Percentiles rank a stretch among this genome's conserved stretches.
These are phyloP conservation scores for Trichophyton rubrum DNA, from an alignment of 2,329 filamentous ascomycete species.

Conservation along the genomic window DNA sequence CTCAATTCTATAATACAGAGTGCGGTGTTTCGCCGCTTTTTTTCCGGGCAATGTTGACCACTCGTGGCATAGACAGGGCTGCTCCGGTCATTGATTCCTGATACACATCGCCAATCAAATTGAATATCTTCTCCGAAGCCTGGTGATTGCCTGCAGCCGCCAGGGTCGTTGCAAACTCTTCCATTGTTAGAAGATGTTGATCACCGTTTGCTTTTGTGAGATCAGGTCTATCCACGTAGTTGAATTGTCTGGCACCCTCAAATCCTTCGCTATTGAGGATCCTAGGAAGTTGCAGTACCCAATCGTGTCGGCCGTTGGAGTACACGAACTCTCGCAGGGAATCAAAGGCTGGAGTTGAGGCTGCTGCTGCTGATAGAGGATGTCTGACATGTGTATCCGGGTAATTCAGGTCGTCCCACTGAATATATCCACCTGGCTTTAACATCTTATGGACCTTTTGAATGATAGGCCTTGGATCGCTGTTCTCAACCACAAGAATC, in stretches of 20 bases:
- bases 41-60: slow-evolving; percentile 1
- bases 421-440: slow-evolving; percentile 2
- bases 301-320: background rate
- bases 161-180: slow-evolving; percentile 3
- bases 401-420: slow-evolving; percentile 4
- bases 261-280: slow-evolving; percentile 1
- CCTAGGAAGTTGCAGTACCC: background rate
- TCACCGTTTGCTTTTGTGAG: slow-evolving; percentile 3
- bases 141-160: background rate
- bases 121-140: slow-evolving; percentile 3
- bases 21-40: background rate
- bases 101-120: slow-evolving; percentile 2
- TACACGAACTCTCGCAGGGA: slow-evolving; percentile 3
- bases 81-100: background rate
- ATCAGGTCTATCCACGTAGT: background rate
- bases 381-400: background rate
- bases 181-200: slow-evolving; percentile 3
- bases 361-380: background rate
- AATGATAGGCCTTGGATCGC: slow-evolving; percentile 3
- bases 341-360: background rate
- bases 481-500: slow-evolving; percentile 4
- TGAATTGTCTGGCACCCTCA: background rate
- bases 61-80: slow-evolving; percentile 3
- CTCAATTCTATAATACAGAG: background rate
- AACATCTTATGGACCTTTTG: slow-evolving; percentile 1